Percentiles rank a stretch among this genome's conserved stretches.
Conservation (phyloP, 1,284 basidiomycete species). For the Microbotryum silenes-acaulis region DNA sequence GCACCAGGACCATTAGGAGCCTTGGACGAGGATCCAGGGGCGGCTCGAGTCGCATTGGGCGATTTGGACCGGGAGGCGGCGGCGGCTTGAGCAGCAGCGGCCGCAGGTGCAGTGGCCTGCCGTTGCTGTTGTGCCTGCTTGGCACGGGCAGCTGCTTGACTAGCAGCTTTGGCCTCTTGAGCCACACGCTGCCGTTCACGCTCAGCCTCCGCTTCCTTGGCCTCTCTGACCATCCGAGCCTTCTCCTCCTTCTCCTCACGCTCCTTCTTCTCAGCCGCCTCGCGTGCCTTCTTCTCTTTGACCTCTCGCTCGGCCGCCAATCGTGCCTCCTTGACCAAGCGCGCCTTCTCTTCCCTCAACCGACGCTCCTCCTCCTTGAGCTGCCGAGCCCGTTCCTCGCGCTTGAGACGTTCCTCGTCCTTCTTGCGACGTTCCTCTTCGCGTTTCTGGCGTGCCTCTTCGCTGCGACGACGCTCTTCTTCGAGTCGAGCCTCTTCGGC, state of each 20-base stretch:
- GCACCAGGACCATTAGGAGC: constrained; percentile 29
- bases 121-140: constrained; percentile 38
- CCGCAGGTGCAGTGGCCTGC: constrained; percentile 28
- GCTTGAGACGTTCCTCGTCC: constrained; percentile 52
- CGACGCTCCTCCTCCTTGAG: constrained; percentile 48
- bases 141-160: constrained; percentile 40
- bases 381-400: constrained; percentile 58
- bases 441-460: constrained; percentile 61
- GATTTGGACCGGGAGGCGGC: constrained; percentile 24
- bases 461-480: constrained; percentile 44
- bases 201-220: constrained; percentile 29
- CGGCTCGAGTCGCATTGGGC: constrained; percentile 12
- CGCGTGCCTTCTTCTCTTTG: constrained; percentile 55
- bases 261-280: constrained; percentile 51
- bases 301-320: constrained; percentile 50
- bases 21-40: constrained; percentile 15
- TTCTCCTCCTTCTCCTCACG: constrained; percentile 51
- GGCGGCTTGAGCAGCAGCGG: constrained; percentile 22
- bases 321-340: constrained; percentile 46
- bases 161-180: constrained; percentile 40
- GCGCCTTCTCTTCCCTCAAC: constrained; percentile 52
- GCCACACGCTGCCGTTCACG: constrained; percentile 34
- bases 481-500: constrained; percentile 47
- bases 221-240: constrained; percentile 33
- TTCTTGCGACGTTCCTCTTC: constrained; percentile 65